A percentile compares a stretch with the other conserved stretches of the same genome.
phyloP scores from a whole-genome alignment of 2,329 filamentous ascomycete genomes.

The Colletotrichum sp. region DNA sequence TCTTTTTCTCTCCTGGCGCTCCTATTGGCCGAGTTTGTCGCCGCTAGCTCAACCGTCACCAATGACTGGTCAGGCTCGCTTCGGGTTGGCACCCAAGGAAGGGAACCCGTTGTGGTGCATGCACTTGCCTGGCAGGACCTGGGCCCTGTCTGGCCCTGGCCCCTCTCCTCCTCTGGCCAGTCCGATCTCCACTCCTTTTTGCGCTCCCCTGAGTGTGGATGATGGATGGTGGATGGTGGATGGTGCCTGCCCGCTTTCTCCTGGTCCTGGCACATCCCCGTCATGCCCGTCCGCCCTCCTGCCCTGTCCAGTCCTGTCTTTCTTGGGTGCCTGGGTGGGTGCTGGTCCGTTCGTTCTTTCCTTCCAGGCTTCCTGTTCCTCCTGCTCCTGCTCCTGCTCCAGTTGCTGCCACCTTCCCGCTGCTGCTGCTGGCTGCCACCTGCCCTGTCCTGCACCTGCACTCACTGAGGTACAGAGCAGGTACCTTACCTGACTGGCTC shows the following conservation, averaged over 20 bases:
- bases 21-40: slow-evolving; percentile 11
- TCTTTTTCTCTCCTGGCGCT: background rate
- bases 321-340: background rate
- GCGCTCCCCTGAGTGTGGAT: background rate
- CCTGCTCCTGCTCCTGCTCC: background rate
- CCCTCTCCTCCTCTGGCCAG: background rate
- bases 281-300: slow-evolving; percentile 20
- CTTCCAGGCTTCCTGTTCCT: background rate
- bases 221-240: background rate
- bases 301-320: slow-evolving; percentile 2
- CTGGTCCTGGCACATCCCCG: background rate
- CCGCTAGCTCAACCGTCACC: background rate
- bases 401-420: slow-evolving; percentile 11
- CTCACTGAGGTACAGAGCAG: background rate
- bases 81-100: background rate
- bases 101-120: background rate
- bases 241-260: background rate
- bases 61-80: slow-evolving; percentile 7
- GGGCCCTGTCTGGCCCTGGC: background rate
- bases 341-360: slow-evolving; percentile 3
- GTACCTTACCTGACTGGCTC: background rate
- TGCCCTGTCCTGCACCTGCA: background rate
- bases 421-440: background rate
- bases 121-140: slow-evolving; percentile 7
- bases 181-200: slow-evolving; percentile 14